Conservation (phyloP, 75 land plant species). For the Adiantum capillusveneris region DNA sequence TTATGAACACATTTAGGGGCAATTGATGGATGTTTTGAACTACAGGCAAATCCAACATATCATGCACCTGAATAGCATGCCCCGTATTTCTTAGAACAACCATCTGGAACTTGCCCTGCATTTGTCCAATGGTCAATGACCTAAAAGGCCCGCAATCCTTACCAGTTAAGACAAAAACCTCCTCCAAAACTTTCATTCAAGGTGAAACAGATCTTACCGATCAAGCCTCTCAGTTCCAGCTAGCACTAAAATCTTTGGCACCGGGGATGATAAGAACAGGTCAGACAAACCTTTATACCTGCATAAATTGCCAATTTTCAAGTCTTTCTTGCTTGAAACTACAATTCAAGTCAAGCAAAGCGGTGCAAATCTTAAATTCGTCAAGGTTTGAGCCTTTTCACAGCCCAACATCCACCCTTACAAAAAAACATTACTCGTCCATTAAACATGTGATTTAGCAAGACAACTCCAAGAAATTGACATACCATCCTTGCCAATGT, state of each 20-base stretch:
- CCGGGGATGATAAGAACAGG: constrained; percentile 71
- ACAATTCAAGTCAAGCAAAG: too few relatives aligned
- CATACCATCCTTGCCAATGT: constrained; percentile 96
- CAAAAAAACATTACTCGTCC: too few relatives aligned
- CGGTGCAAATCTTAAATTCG: too few relatives aligned
- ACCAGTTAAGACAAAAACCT: not conserved
- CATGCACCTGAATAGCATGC: constrained; percentile 92
- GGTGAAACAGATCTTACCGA: constrained; percentile 31
- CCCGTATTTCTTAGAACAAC: constrained; percentile 83
- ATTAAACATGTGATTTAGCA: too few relatives aligned
- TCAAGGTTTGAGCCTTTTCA: too few relatives aligned
- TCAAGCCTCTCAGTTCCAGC: constrained; percentile 98
- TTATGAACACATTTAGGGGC: not conserved
- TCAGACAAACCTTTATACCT: constrained; percentile 99
- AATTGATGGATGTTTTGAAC: too few relatives aligned
- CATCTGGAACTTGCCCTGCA: constrained; percentile 99
- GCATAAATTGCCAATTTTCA: too few relatives aligned
- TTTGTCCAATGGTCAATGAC: constrained; percentile 91
- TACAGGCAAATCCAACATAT: not conserved
- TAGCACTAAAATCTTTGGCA: constrained; percentile 74
- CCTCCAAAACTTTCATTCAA: not conserved
- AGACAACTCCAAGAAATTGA: too few relatives aligned
- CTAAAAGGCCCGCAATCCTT: constrained; percentile 33
- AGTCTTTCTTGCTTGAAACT: too few relatives aligned
- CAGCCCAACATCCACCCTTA: too few relatives aligned